These are phyloP conservation scores for Fusarium metavorans DNA, from an alignment of 2,329 filamentous ascomycete genomes.

Conservation along the genomic window DNA sequence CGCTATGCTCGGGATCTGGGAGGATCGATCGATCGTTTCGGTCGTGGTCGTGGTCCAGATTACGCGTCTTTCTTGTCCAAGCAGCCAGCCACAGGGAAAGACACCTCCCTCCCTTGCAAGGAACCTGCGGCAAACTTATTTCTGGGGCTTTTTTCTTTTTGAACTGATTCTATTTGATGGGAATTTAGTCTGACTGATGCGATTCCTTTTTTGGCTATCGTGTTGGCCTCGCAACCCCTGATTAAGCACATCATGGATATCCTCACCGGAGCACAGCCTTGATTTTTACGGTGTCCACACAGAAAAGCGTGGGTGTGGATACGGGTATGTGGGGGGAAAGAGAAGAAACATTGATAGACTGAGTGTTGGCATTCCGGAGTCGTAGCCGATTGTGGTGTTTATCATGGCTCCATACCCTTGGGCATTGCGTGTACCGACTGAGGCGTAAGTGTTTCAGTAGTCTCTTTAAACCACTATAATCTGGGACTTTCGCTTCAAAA, in stretches of 20 bases:
- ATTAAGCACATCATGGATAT: slow-evolving; percentile 1
- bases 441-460: slow-evolving; percentile 6
- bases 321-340: slow-evolving; percentile 29
- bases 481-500: not conserved
- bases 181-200: not conserved
- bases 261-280: slow-evolving; percentile 23
- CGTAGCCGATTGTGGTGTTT: slow-evolving; percentile 8
- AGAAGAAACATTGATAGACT: not conserved
- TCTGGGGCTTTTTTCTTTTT: not conserved
- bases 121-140: not conserved
- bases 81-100: not conserved
- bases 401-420: slow-evolving; percentile 5
- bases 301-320: slow-evolving; percentile 24
- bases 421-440: slow-evolving; percentile 5
- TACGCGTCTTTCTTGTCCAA: not conserved
- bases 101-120: not conserved
- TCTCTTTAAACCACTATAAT: not conserved
- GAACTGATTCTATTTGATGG: not conserved
- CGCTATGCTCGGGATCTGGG: not conserved
- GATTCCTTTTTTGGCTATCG: not conserved
- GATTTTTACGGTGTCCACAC: slow-evolving; percentile 4
- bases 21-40: slow-evolving; percentile 5
- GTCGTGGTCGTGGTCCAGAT: not conserved
- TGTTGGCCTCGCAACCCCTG: slow-evolving; percentile 21
- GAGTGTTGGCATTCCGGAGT: slow-evolving; percentile 9